Evolutionary conservation across 2,329 filamentous ascomycete species (phyloP).

Genomic region (Pseudocercospora pini-densiflorae): DNA sequence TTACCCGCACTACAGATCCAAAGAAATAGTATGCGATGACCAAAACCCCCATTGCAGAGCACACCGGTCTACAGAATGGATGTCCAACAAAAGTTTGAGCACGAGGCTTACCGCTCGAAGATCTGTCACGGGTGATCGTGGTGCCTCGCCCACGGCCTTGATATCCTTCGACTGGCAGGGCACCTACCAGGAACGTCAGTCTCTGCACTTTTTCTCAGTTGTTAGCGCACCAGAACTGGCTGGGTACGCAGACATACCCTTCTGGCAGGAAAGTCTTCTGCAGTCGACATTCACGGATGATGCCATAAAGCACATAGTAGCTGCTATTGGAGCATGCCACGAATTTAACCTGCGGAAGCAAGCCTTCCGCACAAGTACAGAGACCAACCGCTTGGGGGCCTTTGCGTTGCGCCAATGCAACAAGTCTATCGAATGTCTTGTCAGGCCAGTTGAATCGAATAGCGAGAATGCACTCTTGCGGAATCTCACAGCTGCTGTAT

Average conservation of each 20-base stretch:
- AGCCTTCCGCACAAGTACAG: conserved; percentile 3
- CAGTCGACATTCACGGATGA: conserved; percentile 10
- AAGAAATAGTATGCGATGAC: neutral
- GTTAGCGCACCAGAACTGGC: conserved; percentile 8
- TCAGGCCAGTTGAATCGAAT: neutral
- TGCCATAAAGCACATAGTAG: conserved; percentile 14
- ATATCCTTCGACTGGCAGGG: neutral
- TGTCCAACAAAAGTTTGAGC: neutral
- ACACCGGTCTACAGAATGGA: conserved; percentile 1
- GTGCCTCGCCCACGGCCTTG: neutral
- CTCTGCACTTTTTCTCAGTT: conserved; percentile 10
- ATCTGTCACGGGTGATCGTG: neutral
- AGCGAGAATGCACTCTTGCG: neutral
- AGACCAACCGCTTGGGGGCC: conserved; percentile 10
- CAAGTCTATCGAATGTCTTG: conserved; percentile 14
- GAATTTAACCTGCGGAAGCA: conserved; percentile 14
- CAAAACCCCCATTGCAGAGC: neutral
- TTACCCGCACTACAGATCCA: neutral
- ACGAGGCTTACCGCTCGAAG: neutral
- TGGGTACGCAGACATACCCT: neutral
- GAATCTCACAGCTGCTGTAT: conserved; percentile 9
- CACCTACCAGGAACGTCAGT: conserved; percentile 9
- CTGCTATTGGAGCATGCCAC: conserved; percentile 16
- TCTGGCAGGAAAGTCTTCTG: conserved; percentile 11
- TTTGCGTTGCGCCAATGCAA: conserved; percentile 20